Evolutionary conservation across 140 eudicot genomes (phyloP).

Genomic region (Erigeron philadelphicus): DNA sequence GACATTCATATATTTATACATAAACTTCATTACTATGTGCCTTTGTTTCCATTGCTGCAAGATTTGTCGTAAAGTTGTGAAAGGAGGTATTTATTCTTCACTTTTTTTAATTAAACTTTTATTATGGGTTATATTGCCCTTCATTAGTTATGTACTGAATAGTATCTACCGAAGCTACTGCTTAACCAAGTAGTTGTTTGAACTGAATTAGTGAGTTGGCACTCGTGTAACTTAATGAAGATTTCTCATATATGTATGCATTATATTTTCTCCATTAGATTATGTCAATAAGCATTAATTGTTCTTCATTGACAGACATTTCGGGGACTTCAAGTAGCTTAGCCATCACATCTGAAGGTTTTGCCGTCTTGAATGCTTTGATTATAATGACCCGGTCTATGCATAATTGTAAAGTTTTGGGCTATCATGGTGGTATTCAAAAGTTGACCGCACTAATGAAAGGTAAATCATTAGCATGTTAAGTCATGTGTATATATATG

Average conservation of each 20-base stretch:
- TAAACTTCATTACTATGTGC: too few species aligned
- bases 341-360: slow-evolving; percentile 54
- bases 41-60: too few species aligned
- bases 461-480: slow-evolving; percentile 39
- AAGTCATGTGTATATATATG: background rate
- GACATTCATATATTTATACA: too few species aligned
- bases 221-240: slow-evolving; percentile 7
- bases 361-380: slow-evolving; percentile 66
- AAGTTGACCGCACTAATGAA: slow-evolving; percentile 87
- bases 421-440: slow-evolving; percentile 80
- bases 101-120: too few species aligned
- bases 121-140: background rate
- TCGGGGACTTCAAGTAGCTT: slow-evolving; percentile 42
- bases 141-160: slow-evolving; percentile 9
- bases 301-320: slow-evolving; percentile 39
- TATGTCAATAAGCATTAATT: slow-evolving; percentile 29
- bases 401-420: slow-evolving; percentile 83
- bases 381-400: slow-evolving; percentile 67
- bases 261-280: slow-evolving; percentile 21
- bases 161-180: slow-evolving; percentile 5
- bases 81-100: too few species aligned
- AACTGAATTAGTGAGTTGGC: slow-evolving; percentile 17
- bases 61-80: too few species aligned
- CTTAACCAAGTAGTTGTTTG: background rate
- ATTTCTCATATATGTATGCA: slow-evolving; percentile 1